Percentiles rank a stretch among this genome's conserved stretches.
Conservation (phyloP, 148 eudicot species). For the Simmondsia chinensis region DNA sequence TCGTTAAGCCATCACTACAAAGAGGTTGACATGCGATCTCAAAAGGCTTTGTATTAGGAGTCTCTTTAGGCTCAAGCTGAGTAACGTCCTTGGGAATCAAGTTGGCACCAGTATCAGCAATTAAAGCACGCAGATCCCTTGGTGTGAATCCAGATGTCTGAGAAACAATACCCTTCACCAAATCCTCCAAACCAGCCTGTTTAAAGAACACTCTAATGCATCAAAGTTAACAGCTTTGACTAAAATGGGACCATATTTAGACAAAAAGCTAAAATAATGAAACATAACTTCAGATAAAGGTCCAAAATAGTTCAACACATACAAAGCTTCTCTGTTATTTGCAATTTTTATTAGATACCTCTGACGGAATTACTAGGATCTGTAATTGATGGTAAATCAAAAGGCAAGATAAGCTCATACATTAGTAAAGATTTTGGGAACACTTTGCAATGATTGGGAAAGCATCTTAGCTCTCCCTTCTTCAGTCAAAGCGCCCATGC, state of each 20-base stretch:
- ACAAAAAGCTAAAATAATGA: no score
- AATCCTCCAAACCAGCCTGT: conserved; percentile 58
- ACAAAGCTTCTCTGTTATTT: no score
- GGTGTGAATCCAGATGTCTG: conserved; percentile 93
- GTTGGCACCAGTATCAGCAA: conserved; percentile 84
- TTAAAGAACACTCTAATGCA: conserved; percentile 17
- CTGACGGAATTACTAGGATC: neutral
- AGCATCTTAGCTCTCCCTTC: conserved; percentile 79
- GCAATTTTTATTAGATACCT: no score
- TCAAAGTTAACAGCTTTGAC: conserved; percentile 21
- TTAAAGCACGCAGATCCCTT: conserved; percentile 67
- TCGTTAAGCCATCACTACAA: conserved; percentile 48
- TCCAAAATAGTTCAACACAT: neutral
- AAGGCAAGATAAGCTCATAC: no score
- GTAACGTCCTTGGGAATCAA: conserved; percentile 27
- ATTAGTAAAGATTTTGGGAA: conserved; percentile 43
- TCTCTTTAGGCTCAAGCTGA: conserved; percentile 24
- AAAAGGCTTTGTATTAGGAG: conserved; percentile 15
- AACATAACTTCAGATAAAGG: no score
- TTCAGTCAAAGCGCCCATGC: conserved; percentile 70
- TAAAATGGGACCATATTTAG: neutral
- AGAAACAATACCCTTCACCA: conserved; percentile 68
- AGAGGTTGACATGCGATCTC: conserved; percentile 23
- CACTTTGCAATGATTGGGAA: conserved; percentile 45
- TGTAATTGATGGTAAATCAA: neutral